Percentiles rank a stretch among this genome's conserved stretches.
Conservation (phyloP, 257 asterid genomes). For the Solanum infundibuliforme region DNA sequence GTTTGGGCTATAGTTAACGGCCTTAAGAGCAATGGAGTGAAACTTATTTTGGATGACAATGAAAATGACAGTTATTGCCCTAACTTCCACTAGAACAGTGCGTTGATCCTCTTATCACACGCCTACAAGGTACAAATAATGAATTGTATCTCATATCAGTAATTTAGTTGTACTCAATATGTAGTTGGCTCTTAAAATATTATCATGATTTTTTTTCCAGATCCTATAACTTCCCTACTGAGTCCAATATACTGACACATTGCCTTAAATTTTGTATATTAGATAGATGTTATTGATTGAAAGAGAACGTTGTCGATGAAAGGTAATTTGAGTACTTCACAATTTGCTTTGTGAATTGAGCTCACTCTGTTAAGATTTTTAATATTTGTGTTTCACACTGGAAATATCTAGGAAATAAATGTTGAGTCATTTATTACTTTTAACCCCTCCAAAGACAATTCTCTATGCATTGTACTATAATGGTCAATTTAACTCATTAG, state of each 20-base stretch:
- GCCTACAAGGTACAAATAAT: neutral
- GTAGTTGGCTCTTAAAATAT: neutral
- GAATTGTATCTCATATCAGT: neutral
- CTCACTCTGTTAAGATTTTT: too few species aligned
- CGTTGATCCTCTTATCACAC: neutral
- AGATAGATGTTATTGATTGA: neutral
- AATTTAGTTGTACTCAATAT: neutral
- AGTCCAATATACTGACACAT: neutral
- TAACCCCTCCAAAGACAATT: too few species aligned
- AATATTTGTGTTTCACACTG: too few species aligned
- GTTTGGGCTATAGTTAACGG: conserved; percentile 45
- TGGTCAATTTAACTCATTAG: too few species aligned
- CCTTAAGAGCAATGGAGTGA: conserved; percentile 51
- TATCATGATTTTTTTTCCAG: neutral
- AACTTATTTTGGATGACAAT: conserved; percentile 44
- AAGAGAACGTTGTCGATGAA: too few species aligned
- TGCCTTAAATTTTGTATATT: neutral
- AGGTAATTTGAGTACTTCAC: too few species aligned
- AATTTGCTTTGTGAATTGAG: too few species aligned
- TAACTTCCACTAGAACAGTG: neutral
- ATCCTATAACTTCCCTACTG: neutral
- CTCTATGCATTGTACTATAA: too few species aligned
- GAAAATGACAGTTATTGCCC: conserved; percentile 8
- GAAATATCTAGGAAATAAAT: too few species aligned
- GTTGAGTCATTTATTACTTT: too few species aligned